A percentile compares a stretch with the other conserved stretches of the same genome.
Evolutionary conservation across 1,284 basidiomycete species (phyloP).

Genomic region (Malassezia restricta): DNA sequence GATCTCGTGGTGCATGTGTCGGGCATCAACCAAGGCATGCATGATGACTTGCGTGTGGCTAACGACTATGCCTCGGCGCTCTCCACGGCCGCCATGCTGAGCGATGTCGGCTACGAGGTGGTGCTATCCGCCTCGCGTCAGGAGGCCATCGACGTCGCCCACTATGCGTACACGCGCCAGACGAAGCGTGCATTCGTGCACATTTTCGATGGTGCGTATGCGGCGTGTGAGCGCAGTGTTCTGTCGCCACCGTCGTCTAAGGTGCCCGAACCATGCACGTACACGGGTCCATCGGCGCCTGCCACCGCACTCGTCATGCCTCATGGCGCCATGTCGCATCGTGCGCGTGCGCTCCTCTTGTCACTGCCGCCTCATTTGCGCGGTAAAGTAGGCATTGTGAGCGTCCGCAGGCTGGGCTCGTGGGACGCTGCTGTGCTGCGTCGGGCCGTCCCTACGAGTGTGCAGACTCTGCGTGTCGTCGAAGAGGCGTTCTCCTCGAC

Average conservation of each 20-base stretch:
- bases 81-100: slow-evolving; percentile 31
- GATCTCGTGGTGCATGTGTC: slow-evolving; percentile 43
- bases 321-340: slow-evolving; percentile 34
- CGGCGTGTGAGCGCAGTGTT: slow-evolving; percentile 32
- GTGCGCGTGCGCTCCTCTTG: slow-evolving; percentile 33
- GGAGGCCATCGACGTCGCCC: slow-evolving; percentile 39
- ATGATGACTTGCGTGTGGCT: slow-evolving; percentile 24
- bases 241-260: slow-evolving; percentile 51
- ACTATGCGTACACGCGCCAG: slow-evolving; percentile 32
- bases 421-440: slow-evolving; percentile 36
- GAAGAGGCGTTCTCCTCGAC: slow-evolving; percentile 28
- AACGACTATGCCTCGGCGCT: slow-evolving; percentile 44
- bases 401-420: slow-evolving; percentile 29
- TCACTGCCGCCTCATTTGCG: slow-evolving; percentile 22
- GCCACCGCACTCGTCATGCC: slow-evolving; percentile 37
- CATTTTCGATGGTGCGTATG: slow-evolving; percentile 44
- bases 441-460: slow-evolving; percentile 27
- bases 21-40: slow-evolving; percentile 28
- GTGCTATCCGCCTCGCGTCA: slow-evolving; percentile 34
- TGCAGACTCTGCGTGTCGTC: slow-evolving; percentile 33
- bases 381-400: slow-evolving; percentile 32
- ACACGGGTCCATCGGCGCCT: slow-evolving; percentile 36
- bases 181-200: slow-evolving; percentile 30
- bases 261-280: slow-evolving; percentile 51
- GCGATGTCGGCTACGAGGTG: slow-evolving; percentile 30